Evolutionary conservation across 768 basidiomycete species (phyloP), one percentile per base, ranked within the genome.

Genomic region (Mrakia hoshinonis): DNA sequence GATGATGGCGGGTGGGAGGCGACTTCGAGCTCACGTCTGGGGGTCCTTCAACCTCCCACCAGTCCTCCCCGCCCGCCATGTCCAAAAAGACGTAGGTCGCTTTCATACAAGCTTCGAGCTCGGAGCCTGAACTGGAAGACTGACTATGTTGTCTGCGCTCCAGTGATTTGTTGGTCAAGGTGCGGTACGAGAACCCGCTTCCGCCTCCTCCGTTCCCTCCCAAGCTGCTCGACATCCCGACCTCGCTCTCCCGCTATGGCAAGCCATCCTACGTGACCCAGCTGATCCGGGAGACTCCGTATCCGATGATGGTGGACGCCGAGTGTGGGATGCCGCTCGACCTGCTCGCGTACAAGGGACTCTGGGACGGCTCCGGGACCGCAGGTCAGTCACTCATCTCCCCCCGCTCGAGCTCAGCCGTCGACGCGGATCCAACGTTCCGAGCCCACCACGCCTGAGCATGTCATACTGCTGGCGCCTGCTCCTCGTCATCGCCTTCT

Each of bases 261-360:
- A 48, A 60, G 43, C 67, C 67, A n/a, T 49, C 46, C 52, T 68
- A 55, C 22, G 48, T 48, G 11, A 38, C 67, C 29, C 84, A 87
- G 7, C 81, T 96, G 47, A 89, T 90, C 0, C 86, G 87, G 67
- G 90, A 91, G 61, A 86, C 87, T 13, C 89, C 90, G 0, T 79
- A 96, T 24, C 95, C 96, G 0, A 93, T 98, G 91, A 89, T 98
- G 74, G 89, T 97, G 1, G 96, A 99, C 75, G 91, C 91, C 0
- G 96, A 99, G 78, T 89, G 88, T 75, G 96, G 96, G 0, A 94
- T 99, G 93, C 93, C 94, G 0, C 80, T 99, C 31, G 91, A 98
- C 78, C 81, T 95, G 60, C 88, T 89, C 22, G 85, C 84, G 68
- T 93, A 87, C 84, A 87, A 89, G 68, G 88, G 85, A 46, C 81